Evolutionary conservation across 768 basidiomycete genomes (phyloP), one percentile per base, ranked within the genome.

Genomic region (Rhizopogon roseolus): DNA sequence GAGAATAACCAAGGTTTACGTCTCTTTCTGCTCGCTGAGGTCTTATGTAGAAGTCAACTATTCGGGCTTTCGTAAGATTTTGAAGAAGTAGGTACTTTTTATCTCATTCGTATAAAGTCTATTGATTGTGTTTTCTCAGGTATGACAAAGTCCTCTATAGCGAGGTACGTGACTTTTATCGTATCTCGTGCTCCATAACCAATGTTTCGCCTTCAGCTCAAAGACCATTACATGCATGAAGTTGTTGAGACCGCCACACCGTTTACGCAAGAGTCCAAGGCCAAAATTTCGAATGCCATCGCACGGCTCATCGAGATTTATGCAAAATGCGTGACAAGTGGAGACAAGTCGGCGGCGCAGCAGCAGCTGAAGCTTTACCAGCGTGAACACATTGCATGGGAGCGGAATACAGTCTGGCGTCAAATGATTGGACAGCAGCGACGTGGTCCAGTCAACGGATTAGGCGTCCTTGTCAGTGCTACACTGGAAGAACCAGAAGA

Each of bases 351-450:
- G 2, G 65, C 80, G 16, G 95, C 95, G 0, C 79, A 82, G 41
- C 85, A 90, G 59, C 90, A 96, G 65, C 81, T 99, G 42, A 84
- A 85, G 57, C 77, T 93, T 14, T 85, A 95, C 66, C 86, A 95
- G 53, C 84, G 93, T 17, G 94, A 98, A 69, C 88, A 93, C 65
- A 89, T 96, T 57, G 95, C 96, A 3, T 96, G 95, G 85, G 96
- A 98, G 64, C 82, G 97, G 32, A 94, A 98, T 64, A 99, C 97
- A 1, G 88, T 98, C 11, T 99, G 97, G 97, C 79, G 93, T 25
- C 88, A 92, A 68, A 95, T 97, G 93, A 89, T 97, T 55, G 86
- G 84, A 2, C 81, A 83, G 39, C 89, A 91, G 60, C 80, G 91
- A 28, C 78, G 83, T 4, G 89, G 91, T 16, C 48, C 54, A 25